Conservation (phyloP, 495 filamentous ascomycete species). For the Hypoxylon lienhwacheense region DNA sequence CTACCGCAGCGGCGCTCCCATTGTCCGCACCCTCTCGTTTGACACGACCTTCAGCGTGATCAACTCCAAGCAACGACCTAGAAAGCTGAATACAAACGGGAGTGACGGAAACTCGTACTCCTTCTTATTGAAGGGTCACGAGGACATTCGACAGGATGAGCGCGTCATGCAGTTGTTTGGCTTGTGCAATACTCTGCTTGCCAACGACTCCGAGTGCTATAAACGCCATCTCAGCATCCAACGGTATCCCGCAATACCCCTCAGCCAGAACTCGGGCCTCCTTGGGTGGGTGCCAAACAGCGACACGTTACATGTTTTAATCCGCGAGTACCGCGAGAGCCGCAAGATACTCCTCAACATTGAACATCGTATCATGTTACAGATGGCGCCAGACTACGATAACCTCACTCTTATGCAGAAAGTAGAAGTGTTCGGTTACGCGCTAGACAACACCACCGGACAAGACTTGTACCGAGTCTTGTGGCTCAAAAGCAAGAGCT, state of each 20-base stretch:
- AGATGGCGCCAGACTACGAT: constrained; percentile 99
- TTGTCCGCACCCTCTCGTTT: constrained; percentile 85
- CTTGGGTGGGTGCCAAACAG: constrained; percentile 98
- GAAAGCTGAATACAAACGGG: constrained; percentile 84
- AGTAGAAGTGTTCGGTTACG: constrained; percentile 98
- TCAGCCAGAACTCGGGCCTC: constrained; percentile 94
- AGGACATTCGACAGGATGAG: constrained; percentile 98
- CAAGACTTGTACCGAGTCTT: constrained; percentile 97
- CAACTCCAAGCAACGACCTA: constrained; percentile 92
- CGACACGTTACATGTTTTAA: constrained; percentile 93
- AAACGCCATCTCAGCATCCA: constrained; percentile 96
- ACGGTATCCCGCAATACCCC: constrained; percentile 87
- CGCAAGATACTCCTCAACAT: constrained; percentile 97
- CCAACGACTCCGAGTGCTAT: constrained; percentile 91
- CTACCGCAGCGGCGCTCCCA: constrained; percentile 82
- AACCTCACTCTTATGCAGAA: constrained; percentile 99
- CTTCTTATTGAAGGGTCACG: constrained; percentile 91
- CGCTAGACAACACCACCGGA: constrained; percentile 96
- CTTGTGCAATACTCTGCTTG: constrained; percentile 88
- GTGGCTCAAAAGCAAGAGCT: constrained; percentile 98
- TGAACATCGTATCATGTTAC: constrained; percentile 98
- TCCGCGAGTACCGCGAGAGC: constrained; percentile 95
- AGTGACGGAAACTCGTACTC: constrained; percentile 85
- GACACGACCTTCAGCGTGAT: constrained; percentile 89
- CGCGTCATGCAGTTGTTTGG: constrained; percentile 99